A percentile compares a stretch with the other conserved stretches of the same genome.
phyloP scores from a whole-genome alignment of 2,329 filamentous ascomycete genomes.

The Proliferodiscus dingleyae region DNA sequence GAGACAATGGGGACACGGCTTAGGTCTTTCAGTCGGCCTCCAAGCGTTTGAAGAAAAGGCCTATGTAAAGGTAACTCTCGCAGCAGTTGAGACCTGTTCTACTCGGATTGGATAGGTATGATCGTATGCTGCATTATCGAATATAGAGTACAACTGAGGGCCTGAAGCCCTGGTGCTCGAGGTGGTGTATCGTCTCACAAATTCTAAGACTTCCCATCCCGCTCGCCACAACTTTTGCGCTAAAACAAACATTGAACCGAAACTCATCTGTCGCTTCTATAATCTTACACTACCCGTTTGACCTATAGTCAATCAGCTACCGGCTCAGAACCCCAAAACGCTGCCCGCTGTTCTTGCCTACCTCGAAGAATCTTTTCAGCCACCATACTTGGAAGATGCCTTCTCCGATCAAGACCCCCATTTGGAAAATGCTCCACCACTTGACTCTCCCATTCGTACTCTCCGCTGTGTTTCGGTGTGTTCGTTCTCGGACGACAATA shows the following conservation, averaged over 20 bases:
- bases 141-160: constrained; percentile 13
- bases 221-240: constrained; percentile 21
- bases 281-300: constrained; percentile 56
- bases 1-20: too few species aligned
- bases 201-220: constrained; percentile 5
- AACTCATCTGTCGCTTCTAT: constrained; percentile 2
- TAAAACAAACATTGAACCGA: constrained; percentile 18
- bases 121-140: constrained; percentile 6
- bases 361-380: constrained; percentile 97
- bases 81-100: too few species aligned
- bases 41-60: too few species aligned
- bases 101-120: background rate
- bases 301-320: constrained; percentile 40
- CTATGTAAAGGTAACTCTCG: too few species aligned
- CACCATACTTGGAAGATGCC: constrained; percentile 99
- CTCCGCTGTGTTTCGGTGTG: constrained; percentile 96
- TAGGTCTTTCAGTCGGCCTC: too few species aligned
- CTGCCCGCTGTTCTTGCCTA: constrained; percentile 35
- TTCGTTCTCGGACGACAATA: constrained; percentile 91
- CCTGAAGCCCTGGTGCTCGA: background rate
- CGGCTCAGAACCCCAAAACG: constrained; percentile 28
- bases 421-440: constrained; percentile 99
- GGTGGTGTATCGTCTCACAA: constrained; percentile 12
- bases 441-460: constrained; percentile 97
- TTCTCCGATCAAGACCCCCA: constrained; percentile 81